Conservation (phyloP, 257 asterid genomes). For the Marsdenia floribunda region DNA sequence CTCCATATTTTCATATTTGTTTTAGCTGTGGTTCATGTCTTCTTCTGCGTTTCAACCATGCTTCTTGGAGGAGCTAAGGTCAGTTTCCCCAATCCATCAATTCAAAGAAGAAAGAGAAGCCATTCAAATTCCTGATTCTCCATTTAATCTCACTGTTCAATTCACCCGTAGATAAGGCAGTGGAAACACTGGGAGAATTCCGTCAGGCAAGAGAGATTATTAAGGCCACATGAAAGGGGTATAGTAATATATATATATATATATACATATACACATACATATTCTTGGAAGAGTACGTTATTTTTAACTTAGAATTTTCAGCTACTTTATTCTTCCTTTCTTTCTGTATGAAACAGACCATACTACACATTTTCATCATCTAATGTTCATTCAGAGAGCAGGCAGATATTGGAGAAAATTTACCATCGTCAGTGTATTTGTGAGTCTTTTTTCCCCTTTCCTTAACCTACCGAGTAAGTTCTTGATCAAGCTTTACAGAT, state of each 20-base stretch:
- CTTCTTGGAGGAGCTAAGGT: constrained; percentile 72
- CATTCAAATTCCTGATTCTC: not conserved
- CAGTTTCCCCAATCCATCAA: not conserved
- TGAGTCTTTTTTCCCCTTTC: constrained; percentile 21
- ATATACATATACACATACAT: too few relatives aligned
- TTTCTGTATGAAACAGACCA: constrained; percentile 16
- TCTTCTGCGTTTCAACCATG: constrained; percentile 69
- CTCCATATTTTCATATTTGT: constrained; percentile 89
- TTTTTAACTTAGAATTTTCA: too few relatives aligned
- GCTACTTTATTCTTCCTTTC: not conserved
- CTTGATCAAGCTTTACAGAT: not conserved
- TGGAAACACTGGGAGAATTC: constrained; percentile 81
- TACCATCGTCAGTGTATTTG: constrained; percentile 62
- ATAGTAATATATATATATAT: too few relatives aligned
- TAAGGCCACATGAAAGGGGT: constrained; percentile 13
- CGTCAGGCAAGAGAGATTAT: constrained; percentile 29
- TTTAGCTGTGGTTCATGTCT: constrained; percentile 69
- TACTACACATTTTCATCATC: constrained; percentile 25
- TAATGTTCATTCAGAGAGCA: constrained; percentile 46
- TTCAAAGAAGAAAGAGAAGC: too few relatives aligned
- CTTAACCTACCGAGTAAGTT: not conserved
- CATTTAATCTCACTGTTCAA: not conserved
- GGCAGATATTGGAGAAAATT: constrained; percentile 77
- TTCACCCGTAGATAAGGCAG: constrained; percentile 45
- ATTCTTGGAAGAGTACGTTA: too few relatives aligned